Evolutionary conservation across 768 basidiomycete genomes (phyloP).

Genomic region (Auricularia sp.): DNA sequence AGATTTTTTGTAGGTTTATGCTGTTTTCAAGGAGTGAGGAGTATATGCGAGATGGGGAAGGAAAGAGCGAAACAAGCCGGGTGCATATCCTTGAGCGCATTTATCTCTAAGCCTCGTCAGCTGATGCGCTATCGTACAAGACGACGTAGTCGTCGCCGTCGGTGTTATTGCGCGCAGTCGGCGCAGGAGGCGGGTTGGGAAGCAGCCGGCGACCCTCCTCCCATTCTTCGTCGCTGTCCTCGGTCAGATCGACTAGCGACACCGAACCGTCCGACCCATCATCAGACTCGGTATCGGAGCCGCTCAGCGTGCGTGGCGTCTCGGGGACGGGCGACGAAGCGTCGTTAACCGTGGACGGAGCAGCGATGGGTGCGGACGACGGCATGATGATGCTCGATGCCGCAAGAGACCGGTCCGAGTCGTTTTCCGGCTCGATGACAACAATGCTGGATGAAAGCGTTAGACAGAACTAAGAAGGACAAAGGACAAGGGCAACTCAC

Average conservation of each 20-base stretch:
- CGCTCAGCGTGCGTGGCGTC: conserved; percentile 5
- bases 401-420: conserved; percentile 40
- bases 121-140: conserved; percentile 56
- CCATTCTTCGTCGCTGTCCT: conserved; percentile 49
- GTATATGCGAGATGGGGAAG: no score
- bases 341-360: conserved; percentile 6
- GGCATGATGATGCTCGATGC: conserved; percentile 71
- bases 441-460: conserved; percentile 39
- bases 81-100: background rate
- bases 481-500: conserved; percentile 32
- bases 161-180: background rate
- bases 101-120: conserved; percentile 28
- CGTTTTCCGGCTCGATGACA: conserved; percentile 42
- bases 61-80: no score
- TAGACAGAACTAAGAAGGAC: background rate
- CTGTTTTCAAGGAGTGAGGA: no score
- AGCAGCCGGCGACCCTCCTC: conserved; percentile 39
- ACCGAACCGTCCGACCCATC: conserved; percentile 23
- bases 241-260: conserved; percentile 50
- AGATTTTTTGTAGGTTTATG: no score
- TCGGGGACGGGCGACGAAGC: conserved; percentile 13
- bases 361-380: conserved; percentile 17
- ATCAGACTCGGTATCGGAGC: conserved; percentile 30
- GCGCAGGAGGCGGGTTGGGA: conserved; percentile 11
- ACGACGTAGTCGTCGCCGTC: conserved; percentile 55